These are phyloP conservation scores for Odontarrhena argentea DNA, from an alignment of 345 rosid genomes.

Conservation along the genomic window DNA sequence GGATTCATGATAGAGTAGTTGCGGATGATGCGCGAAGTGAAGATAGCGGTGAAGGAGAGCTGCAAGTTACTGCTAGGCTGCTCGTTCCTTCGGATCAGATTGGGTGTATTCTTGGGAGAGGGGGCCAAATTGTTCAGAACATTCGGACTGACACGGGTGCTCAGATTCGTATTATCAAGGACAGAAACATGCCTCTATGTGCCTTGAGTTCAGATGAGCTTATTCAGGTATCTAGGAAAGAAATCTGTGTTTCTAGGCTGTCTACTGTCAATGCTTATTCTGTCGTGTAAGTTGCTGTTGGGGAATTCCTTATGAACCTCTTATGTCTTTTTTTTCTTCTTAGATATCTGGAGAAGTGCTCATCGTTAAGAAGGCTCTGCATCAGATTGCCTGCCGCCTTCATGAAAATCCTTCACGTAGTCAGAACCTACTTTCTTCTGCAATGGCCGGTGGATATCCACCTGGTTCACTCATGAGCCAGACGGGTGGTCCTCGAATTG, in stretches of 20 bases:
- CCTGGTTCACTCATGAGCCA: constrained; percentile 67
- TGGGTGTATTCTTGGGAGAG: constrained; percentile 94
- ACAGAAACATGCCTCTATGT: constrained; percentile 81
- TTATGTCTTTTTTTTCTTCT: constrained; percentile 3
- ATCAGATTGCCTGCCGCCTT: constrained; percentile 78
- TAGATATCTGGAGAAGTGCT: constrained; percentile 86
- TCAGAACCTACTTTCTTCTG: constrained; percentile 75
- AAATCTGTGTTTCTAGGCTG: neutral
- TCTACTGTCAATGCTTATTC: neutral
- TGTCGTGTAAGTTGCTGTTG: neutral
- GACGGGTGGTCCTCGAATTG: constrained; percentile 61
- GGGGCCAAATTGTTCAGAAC: constrained; percentile 87
- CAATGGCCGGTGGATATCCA: constrained; percentile 57
- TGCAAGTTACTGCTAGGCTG: constrained; percentile 67
- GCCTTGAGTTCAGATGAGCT: constrained; percentile 89
- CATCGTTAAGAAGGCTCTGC: constrained; percentile 79
- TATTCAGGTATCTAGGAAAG: constrained; percentile 63
- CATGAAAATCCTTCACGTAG: constrained; percentile 92
- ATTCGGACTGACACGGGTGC: constrained; percentile 90
- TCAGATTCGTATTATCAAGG: constrained; percentile 89
- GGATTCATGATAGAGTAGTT: constrained; percentile 81
- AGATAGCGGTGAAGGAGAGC: constrained; percentile 61
- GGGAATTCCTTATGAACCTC: neutral
- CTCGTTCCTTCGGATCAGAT: constrained; percentile 99
- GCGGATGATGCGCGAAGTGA: constrained; percentile 68